Evolutionary conservation across 345 rosid genomes (phyloP), one percentile per base, ranked within the genome.

Genomic region (Salix suchowensis): DNA sequence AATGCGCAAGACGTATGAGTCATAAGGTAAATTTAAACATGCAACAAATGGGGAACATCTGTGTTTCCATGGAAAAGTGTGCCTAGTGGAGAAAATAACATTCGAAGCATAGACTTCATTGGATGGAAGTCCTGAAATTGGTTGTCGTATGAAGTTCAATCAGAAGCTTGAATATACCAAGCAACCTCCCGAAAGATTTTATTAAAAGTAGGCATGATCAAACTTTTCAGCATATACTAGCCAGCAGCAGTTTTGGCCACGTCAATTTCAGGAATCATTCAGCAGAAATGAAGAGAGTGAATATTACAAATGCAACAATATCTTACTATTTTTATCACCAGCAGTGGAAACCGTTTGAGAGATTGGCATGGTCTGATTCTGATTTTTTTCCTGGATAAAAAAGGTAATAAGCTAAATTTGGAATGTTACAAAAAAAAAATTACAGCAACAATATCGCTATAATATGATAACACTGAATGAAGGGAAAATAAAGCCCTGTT

Each of bases 301-400:
- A 40, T 40, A 68, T 44, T 48, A 24, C 23, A 71, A 4, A 42
- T 66, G 26, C 24, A 78, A 16, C 52, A 23, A 32, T 62, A 30
- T 39, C 87, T 82, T 82, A 86, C 91, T 78, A 73, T 76, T 83
- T 77, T 85, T 82, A 65, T 78, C 82, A 71, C 76, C 82, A 76
- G 82, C 81, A 76, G 70, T 78, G 67, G 87, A 71, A 71, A 73
- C 84, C 90, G 72, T 84, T 74, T 32, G 71, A 68, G 19, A 52
- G 64, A 77, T 52, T 36, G 69, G 60, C 72, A 73, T 68, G 74
- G 18, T 19, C 78, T 28, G 52, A 84, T 72, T 81, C 84, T 73
- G 79, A 77, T 37, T 44, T 67, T 71, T 85, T 84, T 68, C 91
- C 91, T 88, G 78, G 60, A 80, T 36, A 81, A 48, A 64, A 2